Evolutionary conservation across 441 rosid genomes (phyloP).

Genomic region (Syzygium malaccense): DNA sequence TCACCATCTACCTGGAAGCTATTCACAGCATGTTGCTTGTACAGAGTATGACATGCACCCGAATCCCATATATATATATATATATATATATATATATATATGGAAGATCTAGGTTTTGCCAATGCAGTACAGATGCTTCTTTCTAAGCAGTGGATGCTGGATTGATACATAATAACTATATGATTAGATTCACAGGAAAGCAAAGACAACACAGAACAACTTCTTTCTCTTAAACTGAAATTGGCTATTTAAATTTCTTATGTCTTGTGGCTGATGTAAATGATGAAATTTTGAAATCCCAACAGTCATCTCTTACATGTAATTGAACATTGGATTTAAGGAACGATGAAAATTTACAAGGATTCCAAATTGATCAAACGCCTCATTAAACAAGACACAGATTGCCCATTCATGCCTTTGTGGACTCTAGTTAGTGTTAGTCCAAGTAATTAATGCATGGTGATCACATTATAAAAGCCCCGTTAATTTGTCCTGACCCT

Average conservation of each 20-base stretch:
- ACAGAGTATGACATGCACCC: constrained; percentile 38
- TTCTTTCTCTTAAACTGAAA: background rate
- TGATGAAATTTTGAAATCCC: background rate
- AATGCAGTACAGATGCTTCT: background rate
- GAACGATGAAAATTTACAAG: background rate
- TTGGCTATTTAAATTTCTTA: background rate
- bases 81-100: background rate
- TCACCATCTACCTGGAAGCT: constrained; percentile 72
- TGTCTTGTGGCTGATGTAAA: background rate
- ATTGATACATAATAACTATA: background rate
- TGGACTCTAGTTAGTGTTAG: background rate
- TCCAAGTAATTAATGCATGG: background rate
- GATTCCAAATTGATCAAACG: background rate
- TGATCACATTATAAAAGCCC: background rate
- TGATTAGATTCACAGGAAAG: background rate
- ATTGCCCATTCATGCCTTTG: background rate
- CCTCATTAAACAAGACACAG: background rate
- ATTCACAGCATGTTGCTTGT: constrained; percentile 56
- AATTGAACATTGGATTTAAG: background rate
- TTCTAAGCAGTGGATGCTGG: background rate
- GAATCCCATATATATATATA: background rate
- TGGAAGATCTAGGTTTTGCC: background rate
- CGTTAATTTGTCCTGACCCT: background rate
- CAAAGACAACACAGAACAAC: background rate
- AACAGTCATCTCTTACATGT: background rate